Conservation (phyloP, 73 alveolate species). For the Tetrahymena thermophila region DNA sequence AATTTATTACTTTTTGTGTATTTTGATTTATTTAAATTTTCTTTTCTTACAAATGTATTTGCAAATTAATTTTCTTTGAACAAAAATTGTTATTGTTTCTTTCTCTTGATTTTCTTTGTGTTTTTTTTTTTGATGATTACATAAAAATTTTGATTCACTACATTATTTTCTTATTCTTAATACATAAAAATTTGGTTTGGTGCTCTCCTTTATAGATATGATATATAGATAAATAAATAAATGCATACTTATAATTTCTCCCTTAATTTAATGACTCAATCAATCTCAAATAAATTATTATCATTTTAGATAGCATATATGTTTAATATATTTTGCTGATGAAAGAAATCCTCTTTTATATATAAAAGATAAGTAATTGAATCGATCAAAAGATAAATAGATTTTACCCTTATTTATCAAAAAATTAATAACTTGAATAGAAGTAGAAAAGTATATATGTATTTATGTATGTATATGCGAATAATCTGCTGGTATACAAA, state of each 20-base stretch:
- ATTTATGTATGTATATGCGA: too few species aligned
- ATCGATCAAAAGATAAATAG: not conserved
- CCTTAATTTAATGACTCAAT: not conserved
- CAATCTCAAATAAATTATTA: not conserved
- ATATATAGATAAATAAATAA: too few species aligned
- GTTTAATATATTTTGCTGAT: not conserved
- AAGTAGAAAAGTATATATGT: not conserved
- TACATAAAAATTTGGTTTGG: not conserved
- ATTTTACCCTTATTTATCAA: not conserved
- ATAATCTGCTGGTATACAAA: not conserved
- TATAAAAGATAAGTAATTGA: not conserved
- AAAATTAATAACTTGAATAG: not conserved
- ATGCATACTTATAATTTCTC: not conserved
- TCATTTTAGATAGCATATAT: not conserved
- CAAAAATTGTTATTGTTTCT: not conserved
- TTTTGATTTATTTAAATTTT: not conserved
- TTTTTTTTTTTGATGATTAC: not conserved
- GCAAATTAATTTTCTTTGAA: not conserved
- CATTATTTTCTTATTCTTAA: not conserved
- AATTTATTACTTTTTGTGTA: not conserved
- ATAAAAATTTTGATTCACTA: not conserved
- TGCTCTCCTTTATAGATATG: not conserved
- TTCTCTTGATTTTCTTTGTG: not conserved
- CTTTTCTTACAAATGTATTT: not conserved
- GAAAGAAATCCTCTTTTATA: not conserved